Conservation (phyloP, 805 yeast species). For the Kazachstania taianensis region DNA sequence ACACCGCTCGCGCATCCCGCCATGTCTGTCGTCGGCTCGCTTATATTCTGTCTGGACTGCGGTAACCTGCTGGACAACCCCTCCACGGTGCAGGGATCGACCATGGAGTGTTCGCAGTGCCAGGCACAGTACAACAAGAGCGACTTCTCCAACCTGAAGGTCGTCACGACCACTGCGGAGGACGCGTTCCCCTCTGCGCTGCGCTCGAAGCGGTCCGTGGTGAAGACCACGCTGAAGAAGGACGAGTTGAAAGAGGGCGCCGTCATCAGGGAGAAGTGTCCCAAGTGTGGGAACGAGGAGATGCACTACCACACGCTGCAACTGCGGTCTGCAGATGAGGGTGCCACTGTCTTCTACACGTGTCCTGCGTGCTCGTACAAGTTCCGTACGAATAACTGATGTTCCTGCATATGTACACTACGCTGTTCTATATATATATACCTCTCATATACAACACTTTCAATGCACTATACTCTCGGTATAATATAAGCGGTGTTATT, state of each 20-base stretch:
- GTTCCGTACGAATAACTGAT: slow-evolving; percentile 83
- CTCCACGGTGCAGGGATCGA: slow-evolving; percentile 33
- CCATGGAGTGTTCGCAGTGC: slow-evolving; percentile 50
- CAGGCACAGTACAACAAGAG: slow-evolving; percentile 27
- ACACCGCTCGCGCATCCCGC: too few relatives aligned
- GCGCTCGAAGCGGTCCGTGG: slow-evolving; percentile 75
- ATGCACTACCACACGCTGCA: slow-evolving; percentile 97
- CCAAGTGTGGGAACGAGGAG: slow-evolving; percentile 96
- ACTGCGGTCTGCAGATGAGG: slow-evolving; percentile 97
- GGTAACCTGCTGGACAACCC: slow-evolving; percentile 76
- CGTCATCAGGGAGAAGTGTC: slow-evolving; percentile 93
- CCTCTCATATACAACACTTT: too few relatives aligned
- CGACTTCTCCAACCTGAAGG: slow-evolving; percentile 67
- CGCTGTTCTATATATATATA: too few relatives aligned
- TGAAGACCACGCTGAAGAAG: slow-evolving; percentile 69
- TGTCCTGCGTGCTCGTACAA: slow-evolving; percentile 89
- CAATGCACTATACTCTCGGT: too few relatives aligned
- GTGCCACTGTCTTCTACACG: slow-evolving; percentile 97
- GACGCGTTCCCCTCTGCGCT: slow-evolving; percentile 90
- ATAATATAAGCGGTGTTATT: too few relatives aligned
- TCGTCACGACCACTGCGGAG: slow-evolving; percentile 76
- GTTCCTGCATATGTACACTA: too few relatives aligned
- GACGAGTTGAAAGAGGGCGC: slow-evolving; percentile 91
- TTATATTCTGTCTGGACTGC: slow-evolving; percentile 87
- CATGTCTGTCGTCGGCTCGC: slow-evolving; percentile 93